Evolutionary conservation across 2,329 filamentous ascomycete genomes (phyloP), one percentile per base, ranked within the genome.

Genomic region (Penicillium griseofulvum): DNA sequence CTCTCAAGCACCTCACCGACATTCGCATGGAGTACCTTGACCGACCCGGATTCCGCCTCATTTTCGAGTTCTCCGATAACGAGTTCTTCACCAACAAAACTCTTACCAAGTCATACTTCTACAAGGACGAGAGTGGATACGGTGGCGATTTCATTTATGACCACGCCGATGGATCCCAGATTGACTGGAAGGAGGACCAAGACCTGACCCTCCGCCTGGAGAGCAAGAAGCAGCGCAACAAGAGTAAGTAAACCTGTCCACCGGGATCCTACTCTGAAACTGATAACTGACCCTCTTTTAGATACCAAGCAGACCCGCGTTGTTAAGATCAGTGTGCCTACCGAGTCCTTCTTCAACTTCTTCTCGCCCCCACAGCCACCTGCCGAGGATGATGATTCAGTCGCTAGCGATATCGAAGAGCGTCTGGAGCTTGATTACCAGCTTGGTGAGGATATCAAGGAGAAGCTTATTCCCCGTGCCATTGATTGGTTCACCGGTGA

Each of bases 401-500:
- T 89, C 57, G 86, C 88, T 52, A 89, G 87, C 49, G 94, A 99
- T 73, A 96, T 99, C 49, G 94, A 99, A 81, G 92, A 96, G 78
- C 92, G 94, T 62, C 85, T 99, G 54, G 94, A 99, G 81, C 87
- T 99, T 49, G 94, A 99, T 79, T 99, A 65, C 77, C 93, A 97
- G 79, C 87, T 99, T 42, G 94, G 94, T 64, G 94, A 99, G 81
- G 94, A 99, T 73, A 97, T 99, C 80, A 99, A 99, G 82, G 94
- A 99, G 84, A 99, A 99, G 82, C 84, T 99, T 63, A 99, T 99
- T 66, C 94, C 94, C 62, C 91, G 93, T 66, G 94, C 95, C 55
- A 94, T 99, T 68, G 94, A 99, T 78, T 99, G 94, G 94, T 99
- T 99, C 76, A 99, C 94, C 50, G 94, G 94, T 55, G 94, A 99